Base-by-base conservation (phyloP, 78 protist genomes). In the Protostelium mycophagum region DNA sequence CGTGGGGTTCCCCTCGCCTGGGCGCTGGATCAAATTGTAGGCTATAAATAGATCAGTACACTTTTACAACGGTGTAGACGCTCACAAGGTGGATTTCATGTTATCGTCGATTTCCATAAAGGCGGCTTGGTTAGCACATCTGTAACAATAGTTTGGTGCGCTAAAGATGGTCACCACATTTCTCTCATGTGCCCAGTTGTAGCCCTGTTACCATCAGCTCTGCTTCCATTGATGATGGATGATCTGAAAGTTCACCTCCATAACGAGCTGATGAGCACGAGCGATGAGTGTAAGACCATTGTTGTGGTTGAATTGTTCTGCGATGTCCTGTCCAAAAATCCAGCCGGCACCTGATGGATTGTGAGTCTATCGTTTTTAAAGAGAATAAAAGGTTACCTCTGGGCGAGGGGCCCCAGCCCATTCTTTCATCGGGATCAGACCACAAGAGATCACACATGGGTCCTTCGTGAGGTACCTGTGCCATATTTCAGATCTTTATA, bases 71-170 rank as follows among this genome's bases (percentile, higher is more conserved):
- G 0, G 96, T 0, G 25, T 1, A 10, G 29, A 31, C 36, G 91
- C 96, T 0, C 84, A 96, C 96, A 97, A 97, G 85, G 95, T 95
- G 85, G 94, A 90, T 87, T 95, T 95, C 94, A 98, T 90, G 84
- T 95, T 92, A 83, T 98, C 98, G 83, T 98, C 99, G 37, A 98
- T 88, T 39, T 98, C 99, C 97, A 98, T 95, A 29, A 98, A 95
- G 29, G 98, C 98, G 0, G 99, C 99, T 86, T 96, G 97, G 91
- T 98, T 98, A 36, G 99, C 99, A 90, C 99, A 99, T 38, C 99
- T 94, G 87, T 98, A 97, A 87, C 99, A 99, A 94, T 99, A 99
- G 96, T 99, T 99, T 1, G 99, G 99, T 5, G 99, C 99, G 0
- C 96, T 88, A 90, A 99, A 99, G 83, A 99, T 95, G 34, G 99